phyloP scores from a whole-genome alignment of 805 yeast genomes.

The Teunomyces aglyptinius region DNA sequence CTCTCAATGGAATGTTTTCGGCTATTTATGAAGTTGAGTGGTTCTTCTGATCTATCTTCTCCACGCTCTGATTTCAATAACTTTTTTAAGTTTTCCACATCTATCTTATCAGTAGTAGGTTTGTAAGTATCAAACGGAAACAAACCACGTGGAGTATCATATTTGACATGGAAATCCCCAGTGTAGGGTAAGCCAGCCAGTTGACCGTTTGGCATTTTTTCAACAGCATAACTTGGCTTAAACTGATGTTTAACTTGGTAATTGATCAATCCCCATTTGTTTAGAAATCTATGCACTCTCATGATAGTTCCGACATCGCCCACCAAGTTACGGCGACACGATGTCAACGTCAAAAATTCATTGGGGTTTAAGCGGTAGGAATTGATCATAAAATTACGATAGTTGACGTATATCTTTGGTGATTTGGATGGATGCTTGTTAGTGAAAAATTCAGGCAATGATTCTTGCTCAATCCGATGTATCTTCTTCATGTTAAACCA shows the following conservation, averaged over 20 bases:
- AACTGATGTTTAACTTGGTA: slow-evolving; percentile 85
- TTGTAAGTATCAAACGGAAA: slow-evolving; percentile 88
- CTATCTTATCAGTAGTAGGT: slow-evolving; percentile 53
- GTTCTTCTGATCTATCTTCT: slow-evolving; percentile 1
- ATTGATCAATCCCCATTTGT: slow-evolving; percentile 90
- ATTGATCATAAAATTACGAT: slow-evolving; percentile 86
- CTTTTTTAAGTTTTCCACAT: slow-evolving; percentile 34
- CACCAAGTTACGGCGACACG: slow-evolving; percentile 83
- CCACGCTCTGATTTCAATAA: slow-evolving; percentile 18
- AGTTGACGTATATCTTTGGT: slow-evolving; percentile 74
- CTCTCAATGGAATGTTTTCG: background rate
- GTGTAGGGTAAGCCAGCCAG: slow-evolving; percentile 62
- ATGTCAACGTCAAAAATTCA: slow-evolving; percentile 85
- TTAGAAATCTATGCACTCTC: slow-evolving; percentile 79
- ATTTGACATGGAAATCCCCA: slow-evolving; percentile 71
- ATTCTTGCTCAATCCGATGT: slow-evolving; percentile 75
- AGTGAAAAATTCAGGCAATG: slow-evolving; percentile 85
- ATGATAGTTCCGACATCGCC: slow-evolving; percentile 90
- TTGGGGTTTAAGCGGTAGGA: slow-evolving; percentile 85
- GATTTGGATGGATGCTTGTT: slow-evolving; percentile 73
- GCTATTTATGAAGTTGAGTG: slow-evolving; percentile 1
- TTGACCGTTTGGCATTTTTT: slow-evolving; percentile 42
- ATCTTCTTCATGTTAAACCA: slow-evolving; percentile 80
- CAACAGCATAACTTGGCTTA: slow-evolving; percentile 61
- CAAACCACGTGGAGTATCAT: slow-evolving; percentile 88